Evolutionary conservation across 2,329 filamentous ascomycete species (phyloP).

Genomic region (Penicillium sp.): DNA sequence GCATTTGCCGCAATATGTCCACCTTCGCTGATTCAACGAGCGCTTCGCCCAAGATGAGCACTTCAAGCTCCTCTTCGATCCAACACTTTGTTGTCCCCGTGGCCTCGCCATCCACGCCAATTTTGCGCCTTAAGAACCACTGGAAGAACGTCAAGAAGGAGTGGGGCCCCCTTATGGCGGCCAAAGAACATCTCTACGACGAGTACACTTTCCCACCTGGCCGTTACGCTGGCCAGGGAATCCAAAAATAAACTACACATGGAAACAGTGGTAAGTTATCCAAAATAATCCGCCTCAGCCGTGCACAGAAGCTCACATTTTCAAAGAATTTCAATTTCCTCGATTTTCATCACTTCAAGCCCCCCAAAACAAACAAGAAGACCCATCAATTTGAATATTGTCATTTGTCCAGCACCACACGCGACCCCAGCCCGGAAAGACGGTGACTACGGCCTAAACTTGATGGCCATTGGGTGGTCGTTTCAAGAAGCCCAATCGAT

Average conservation of each 20-base stretch:
- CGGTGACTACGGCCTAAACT: too few species aligned
- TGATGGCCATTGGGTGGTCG: too few species aligned
- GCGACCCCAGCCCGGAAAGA: too few species aligned
- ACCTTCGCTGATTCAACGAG: neutral
- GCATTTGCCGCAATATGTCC: neutral
- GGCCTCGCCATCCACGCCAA: neutral
- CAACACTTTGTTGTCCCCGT: neutral
- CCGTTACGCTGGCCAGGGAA: constrained; percentile 18
- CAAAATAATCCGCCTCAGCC: neutral
- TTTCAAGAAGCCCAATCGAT: too few species aligned
- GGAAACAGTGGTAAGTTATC: neutral
- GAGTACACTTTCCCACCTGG: constrained; percentile 24
- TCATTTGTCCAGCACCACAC: neutral
- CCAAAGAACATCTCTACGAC: constrained; percentile 20
- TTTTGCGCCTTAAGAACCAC: constrained; percentile 12
- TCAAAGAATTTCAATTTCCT: neutral
- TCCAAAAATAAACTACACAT: neutral
- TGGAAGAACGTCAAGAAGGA: constrained; percentile 10
- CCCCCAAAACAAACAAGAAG: too few species aligned
- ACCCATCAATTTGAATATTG: neutral
- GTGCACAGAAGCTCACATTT: neutral
- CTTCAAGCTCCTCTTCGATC: neutral
- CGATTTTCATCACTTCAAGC: too few species aligned
- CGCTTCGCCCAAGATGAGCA: neutral
- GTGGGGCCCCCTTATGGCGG: constrained; percentile 22